A percentile compares a stretch with the other conserved stretches of the same genome.
Conservation (phyloP, 805 yeast species). For the Nakazawaea laoshanensis region DNA sequence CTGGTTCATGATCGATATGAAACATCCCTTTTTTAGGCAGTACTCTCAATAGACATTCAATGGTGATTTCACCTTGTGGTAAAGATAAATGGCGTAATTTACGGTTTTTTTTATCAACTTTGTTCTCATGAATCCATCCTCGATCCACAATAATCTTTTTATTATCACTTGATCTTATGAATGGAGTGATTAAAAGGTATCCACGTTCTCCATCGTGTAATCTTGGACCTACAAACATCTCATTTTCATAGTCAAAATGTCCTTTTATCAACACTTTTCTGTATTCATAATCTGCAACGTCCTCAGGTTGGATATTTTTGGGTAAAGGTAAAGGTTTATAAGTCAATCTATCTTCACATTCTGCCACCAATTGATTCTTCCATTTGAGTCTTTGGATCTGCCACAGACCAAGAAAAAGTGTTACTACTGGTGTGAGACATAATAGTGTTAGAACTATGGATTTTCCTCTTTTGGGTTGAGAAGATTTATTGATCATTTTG, state of each 20-base stretch:
- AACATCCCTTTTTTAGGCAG: constrained; percentile 54
- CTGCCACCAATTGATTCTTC: constrained; percentile 79
- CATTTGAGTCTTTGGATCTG: constrained; percentile 78
- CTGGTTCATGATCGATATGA: constrained; percentile 63
- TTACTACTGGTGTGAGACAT: constrained; percentile 77
- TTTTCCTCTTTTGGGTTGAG: constrained; percentile 14
- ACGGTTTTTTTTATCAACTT: constrained; percentile 45
- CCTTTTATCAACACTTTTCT: constrained; percentile 75
- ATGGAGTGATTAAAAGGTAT: constrained; percentile 73
- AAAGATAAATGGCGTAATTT: constrained; percentile 58
- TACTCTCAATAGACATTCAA: constrained; percentile 66
- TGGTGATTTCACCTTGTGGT: constrained; percentile 63
- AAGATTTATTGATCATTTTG: constrained; percentile 25
- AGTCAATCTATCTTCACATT: constrained; percentile 74
- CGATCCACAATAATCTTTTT: constrained; percentile 76
- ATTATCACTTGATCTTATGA: constrained; percentile 66
- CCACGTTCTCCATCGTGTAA: constrained; percentile 65
- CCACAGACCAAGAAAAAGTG: constrained; percentile 90
- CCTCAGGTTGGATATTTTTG: constrained; percentile 50
- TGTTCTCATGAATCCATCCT: constrained; percentile 83
- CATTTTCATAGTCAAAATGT: constrained; percentile 73
- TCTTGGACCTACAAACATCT: constrained; percentile 89
- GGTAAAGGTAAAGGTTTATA: constrained; percentile 71
- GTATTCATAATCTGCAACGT: constrained; percentile 69
- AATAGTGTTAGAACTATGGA: constrained; percentile 26